Evolutionary conservation across 2,329 filamentous ascomycete genomes (phyloP).

Genomic region (Cytospora schulzeri): DNA sequence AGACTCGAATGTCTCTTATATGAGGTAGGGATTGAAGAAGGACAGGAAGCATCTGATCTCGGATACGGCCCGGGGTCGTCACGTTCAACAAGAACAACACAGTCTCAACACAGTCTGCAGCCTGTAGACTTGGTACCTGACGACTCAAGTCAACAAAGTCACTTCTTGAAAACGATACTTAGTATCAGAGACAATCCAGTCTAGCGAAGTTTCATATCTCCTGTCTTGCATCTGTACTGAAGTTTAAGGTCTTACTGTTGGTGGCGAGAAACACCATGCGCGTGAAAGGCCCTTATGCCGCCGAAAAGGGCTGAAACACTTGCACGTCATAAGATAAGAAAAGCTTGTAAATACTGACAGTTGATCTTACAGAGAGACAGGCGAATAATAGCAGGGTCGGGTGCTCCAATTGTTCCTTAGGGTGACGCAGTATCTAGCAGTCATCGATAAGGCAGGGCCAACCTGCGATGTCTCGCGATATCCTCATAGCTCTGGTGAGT

Average conservation of each 20-base stretch:
- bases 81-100: neutral
- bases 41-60: neutral
- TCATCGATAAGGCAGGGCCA: no score
- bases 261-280: neutral
- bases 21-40: neutral
- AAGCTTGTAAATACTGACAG: no score
- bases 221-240: neutral
- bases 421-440: no score
- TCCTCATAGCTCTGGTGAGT: no score
- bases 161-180: neutral
- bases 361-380: no score
- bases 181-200: neutral
- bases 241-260: neutral
- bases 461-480: no score
- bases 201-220: neutral
- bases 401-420: no score
- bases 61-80: neutral
- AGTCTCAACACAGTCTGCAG: fast-evolving
- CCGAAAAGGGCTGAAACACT: no score
- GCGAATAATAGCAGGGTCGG: no score
- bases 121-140: neutral
- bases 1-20: neutral
- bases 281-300: neutral
- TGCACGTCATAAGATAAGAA: no score
- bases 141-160: neutral